Percentiles rank a stretch among this genome's conserved stretches.
Evolutionary conservation across 371 early-diverging fungal species (phyloP).

Genomic region (Batrachochytrium dendrobatidis): DNA sequence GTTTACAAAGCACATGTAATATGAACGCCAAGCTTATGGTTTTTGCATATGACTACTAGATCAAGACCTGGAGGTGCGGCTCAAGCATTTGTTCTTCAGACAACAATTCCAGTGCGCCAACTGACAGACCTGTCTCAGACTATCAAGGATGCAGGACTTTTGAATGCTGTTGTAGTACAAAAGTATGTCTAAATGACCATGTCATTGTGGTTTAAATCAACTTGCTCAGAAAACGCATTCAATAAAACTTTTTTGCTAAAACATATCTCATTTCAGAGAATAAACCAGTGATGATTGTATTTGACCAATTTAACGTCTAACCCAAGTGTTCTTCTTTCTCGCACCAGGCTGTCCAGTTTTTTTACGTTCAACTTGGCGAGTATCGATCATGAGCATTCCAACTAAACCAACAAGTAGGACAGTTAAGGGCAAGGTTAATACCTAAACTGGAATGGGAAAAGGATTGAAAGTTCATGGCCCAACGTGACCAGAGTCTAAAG

Average conservation of each 20-base stretch:
- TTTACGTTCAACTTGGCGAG: slow-evolving; percentile 90
- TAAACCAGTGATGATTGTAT: no score
- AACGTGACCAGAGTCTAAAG: background rate
- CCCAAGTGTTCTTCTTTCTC: slow-evolving; percentile 91
- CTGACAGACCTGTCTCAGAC: slow-evolving; percentile 59
- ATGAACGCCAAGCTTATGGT: no score
- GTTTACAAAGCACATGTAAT: no score
- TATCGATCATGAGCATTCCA: slow-evolving; percentile 71
- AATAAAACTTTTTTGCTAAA: no score
- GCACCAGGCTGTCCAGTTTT: slow-evolving; percentile 95
- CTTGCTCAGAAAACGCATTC: no score
- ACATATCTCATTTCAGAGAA: no score
- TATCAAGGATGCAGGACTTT: slow-evolving; percentile 69
- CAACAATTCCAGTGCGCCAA: slow-evolving; percentile 74
- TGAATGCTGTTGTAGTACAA: slow-evolving; percentile 83
- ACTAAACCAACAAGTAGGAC: slow-evolving; percentile 30
- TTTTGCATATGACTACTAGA: slow-evolving; percentile 17
- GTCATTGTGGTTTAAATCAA: no score
- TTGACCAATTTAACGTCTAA: slow-evolving; percentile 35
- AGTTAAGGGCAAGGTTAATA: slow-evolving; percentile 1
- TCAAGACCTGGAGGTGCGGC: slow-evolving; percentile 44
- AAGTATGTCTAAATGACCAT: background rate
- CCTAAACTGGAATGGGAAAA: slow-evolving; percentile 1
- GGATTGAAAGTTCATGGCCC: background rate
- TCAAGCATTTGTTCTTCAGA: slow-evolving; percentile 65